A percentile compares a stretch with the other conserved stretches of the same genome.
phyloP scores from a whole-genome alignment of 164 flowering plant species.

The Echeveria elegans region DNA sequence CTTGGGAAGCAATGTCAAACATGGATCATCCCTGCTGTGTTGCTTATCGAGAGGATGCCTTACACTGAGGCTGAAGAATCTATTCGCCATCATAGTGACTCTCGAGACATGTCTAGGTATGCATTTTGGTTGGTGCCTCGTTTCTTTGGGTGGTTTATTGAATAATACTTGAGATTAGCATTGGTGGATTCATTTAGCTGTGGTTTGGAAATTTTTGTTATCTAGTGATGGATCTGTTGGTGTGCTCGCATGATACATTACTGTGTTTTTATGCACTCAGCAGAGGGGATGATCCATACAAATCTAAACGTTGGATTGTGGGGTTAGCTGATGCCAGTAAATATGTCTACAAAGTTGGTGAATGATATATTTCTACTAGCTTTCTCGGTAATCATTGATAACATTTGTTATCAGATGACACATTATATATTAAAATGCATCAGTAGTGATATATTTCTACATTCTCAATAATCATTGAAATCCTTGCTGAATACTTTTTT shows the following conservation, averaged over 20 bases:
- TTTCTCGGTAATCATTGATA: constrained; percentile 60
- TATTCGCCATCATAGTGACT: constrained; percentile 26
- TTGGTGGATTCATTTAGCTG: not conserved
- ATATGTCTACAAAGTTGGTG: constrained; percentile 81
- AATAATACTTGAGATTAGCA: not conserved
- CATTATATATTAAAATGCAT: not conserved
- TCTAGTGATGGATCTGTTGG: not conserved
- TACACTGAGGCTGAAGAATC: constrained; percentile 40
- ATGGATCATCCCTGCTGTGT: constrained; percentile 33
- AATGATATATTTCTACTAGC: constrained; percentile 74
- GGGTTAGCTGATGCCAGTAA: constrained; percentile 72
- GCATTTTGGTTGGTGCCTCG: not conserved
- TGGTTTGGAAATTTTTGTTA: not conserved
- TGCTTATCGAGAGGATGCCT: constrained; percentile 33
- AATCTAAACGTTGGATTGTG: constrained; percentile 26
- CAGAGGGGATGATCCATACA: constrained; percentile 26
- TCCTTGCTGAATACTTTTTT: constrained; percentile 4
- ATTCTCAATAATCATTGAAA: no score
- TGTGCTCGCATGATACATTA: not conserved
- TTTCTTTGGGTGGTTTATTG: not conserved
- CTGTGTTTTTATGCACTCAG: constrained; percentile 22
- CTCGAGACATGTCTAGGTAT: constrained; percentile 42
- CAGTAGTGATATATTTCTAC: not conserved
- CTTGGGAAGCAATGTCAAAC: constrained; percentile 18
- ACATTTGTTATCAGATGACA: not conserved